A percentile compares a stretch with the other conserved stretches of the same genome.
These are phyloP conservation scores for Typha latifolia DNA, from an alignment of 176 grass and related monocot genomes.

Conservation along the genomic window DNA sequence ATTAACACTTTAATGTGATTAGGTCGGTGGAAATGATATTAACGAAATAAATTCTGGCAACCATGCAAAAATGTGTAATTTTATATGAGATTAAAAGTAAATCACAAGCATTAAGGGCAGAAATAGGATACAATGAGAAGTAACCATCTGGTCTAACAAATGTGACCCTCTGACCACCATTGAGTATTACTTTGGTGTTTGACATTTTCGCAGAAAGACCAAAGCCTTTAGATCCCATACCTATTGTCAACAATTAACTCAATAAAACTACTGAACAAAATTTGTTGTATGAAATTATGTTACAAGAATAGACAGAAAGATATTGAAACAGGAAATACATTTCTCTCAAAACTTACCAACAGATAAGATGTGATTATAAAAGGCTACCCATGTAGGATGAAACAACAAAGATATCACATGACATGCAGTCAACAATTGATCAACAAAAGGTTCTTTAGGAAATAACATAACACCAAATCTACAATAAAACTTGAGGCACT, in stretches of 20 bases:
- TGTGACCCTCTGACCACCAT: constrained; percentile 83
- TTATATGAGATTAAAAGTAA: neutral
- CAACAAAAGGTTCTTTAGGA: too few relatives aligned
- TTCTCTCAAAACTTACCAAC: neutral
- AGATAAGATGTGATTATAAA: too few relatives aligned
- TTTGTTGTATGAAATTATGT: neutral
- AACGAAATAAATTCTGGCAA: neutral
- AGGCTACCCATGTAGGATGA: too few relatives aligned
- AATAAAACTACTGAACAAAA: neutral
- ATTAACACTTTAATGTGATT: too few relatives aligned
- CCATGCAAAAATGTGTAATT: neutral
- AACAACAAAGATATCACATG: too few relatives aligned
- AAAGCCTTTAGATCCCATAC: constrained; percentile 40
- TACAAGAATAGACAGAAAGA: neutral
- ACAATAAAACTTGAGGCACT: too few relatives aligned
- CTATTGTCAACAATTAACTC: constrained; percentile 20
- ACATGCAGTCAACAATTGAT: too few relatives aligned
- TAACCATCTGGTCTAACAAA: constrained; percentile 83
- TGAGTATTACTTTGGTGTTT: constrained; percentile 85
- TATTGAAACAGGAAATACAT: neutral
- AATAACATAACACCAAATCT: too few relatives aligned
- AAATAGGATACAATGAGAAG: constrained; percentile 94
- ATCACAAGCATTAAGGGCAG: neutral
- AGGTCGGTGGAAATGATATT: neutral
- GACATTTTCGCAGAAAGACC: constrained; percentile 58